phyloP scores from a whole-genome alignment of 2,329 filamentous ascomycete genomes.

The Colletotrichum nymphaeae region DNA sequence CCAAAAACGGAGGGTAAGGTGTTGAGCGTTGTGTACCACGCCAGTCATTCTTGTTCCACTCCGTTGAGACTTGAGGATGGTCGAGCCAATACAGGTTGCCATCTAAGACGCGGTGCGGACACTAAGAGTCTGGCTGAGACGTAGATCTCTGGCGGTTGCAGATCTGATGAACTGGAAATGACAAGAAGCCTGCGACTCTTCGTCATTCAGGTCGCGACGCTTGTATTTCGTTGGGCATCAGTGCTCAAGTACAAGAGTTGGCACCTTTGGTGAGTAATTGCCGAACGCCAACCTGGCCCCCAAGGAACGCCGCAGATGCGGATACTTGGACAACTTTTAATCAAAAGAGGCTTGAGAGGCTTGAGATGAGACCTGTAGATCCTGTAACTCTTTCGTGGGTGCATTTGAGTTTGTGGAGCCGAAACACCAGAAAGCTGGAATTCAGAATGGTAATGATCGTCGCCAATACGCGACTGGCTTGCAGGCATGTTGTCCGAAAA shows the following conservation, averaged over 20 bases:
- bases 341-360: slow-evolving; percentile 19
- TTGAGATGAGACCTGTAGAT: slow-evolving; percentile 35
- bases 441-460: slow-evolving; percentile 23
- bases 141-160: slow-evolving; percentile 5
- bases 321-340: slow-evolving; percentile 1
- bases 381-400: slow-evolving; percentile 21
- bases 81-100: neutral
- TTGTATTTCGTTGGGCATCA: slow-evolving; percentile 25
- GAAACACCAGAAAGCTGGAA: slow-evolving; percentile 17
- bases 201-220: slow-evolving; percentile 5
- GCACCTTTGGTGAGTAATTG: neutral
- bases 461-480: slow-evolving; percentile 16
- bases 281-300: slow-evolving; percentile 7
- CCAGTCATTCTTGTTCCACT: slow-evolving; percentile 19
- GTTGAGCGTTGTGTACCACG: slow-evolving; percentile 4
- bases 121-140: slow-evolving; percentile 1
- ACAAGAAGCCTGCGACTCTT: slow-evolving; percentile 3
- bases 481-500: slow-evolving; percentile 20
- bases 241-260: slow-evolving; percentile 12
- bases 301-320: slow-evolving; percentile 9
- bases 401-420: slow-evolving; percentile 27
- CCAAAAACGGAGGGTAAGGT: slow-evolving; percentile 17
- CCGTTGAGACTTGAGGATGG: neutral
- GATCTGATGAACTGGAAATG: slow-evolving; percentile 4
- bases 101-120: neutral